Base-by-base conservation (phyloP, 2,329 filamentous ascomycete genomes). In the Escovopsis weberi region DNA sequence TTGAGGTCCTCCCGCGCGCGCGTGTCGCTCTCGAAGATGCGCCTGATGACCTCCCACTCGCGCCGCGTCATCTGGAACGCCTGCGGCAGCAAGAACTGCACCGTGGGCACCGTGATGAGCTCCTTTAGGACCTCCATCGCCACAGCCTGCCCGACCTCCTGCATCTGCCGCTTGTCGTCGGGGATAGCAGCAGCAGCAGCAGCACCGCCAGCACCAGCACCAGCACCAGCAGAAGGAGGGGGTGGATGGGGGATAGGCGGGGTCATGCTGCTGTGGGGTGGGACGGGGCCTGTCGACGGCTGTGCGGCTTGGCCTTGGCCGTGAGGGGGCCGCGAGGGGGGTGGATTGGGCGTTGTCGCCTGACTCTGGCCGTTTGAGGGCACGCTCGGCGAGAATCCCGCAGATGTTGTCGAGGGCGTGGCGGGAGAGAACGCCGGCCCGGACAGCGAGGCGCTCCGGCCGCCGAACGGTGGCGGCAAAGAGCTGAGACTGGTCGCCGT, bases 21-120 rank as follows among this genome's bases (percentile, higher is more conserved):
- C 0, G 78, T 75, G 43, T 86, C 78, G 10, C 70, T 67, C 40
- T 78, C 71, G 23, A 86, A 69, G 12, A 89, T 79, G 34, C 73
- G 69, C 41, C 74, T 70, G 47, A 95, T 74, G 26, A 91, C 75
- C 43, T 74, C 69, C 73, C 91, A 81, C 55, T 93, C 84, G 12
- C 73, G 65, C n/a, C 74, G 68, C 38, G 78, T 70, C 68, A 83
- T 85, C 40, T 74, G 72, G 18, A 72, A 75, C 1, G 80, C 80
- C 49, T 84, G 78, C 5, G 78, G 74, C 37, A 86, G 65, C 4
- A 88, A 64, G 51, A 86, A 82, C 23, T 75, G 69, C 8, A 85
- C 76, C 0, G 80, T 82, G 0, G 80, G 75, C 12, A 75, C 74
- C 19, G 66, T 67, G 11, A 80, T 72, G 37, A 81, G 66, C 0